Evolutionary conservation across 2,329 filamentous ascomycete species (phyloP).

Genomic region (Malbranchea zuffiana): DNA sequence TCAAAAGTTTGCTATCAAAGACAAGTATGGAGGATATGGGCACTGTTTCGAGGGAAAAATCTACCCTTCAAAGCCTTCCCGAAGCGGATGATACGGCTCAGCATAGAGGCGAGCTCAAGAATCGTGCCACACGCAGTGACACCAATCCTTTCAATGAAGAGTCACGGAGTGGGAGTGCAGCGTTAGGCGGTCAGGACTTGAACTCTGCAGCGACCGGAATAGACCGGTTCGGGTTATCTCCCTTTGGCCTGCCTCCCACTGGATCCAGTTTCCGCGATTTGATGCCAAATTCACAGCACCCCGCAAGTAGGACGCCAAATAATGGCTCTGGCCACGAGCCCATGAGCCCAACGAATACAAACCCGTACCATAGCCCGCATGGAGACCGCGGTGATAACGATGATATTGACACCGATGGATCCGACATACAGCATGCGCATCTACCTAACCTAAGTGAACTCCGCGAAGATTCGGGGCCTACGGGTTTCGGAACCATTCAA

Average conservation of each 20-base stretch:
- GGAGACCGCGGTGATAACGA: conserved; percentile 57
- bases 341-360: conserved; percentile 86
- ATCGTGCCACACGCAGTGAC: conserved; percentile 38
- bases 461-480: conserved; percentile 38
- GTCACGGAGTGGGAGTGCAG: conserved; percentile 50
- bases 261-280: conserved; percentile 48
- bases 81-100: conserved; percentile 41
- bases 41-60: conserved; percentile 45
- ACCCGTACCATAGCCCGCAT: conserved; percentile 86
- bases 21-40: conserved; percentile 57
- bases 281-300: conserved; percentile 47
- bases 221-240: conserved; percentile 48
- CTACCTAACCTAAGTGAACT: conserved; percentile 45
- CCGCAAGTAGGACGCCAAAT: conserved; percentile 45
- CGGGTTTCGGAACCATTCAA: conserved; percentile 45
- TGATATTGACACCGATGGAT: conserved; percentile 47
- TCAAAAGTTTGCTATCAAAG: conserved; percentile 76
- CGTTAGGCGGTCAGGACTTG: conserved; percentile 64
- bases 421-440: conserved; percentile 42
- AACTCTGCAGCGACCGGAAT: conserved; percentile 39
- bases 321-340: conserved; percentile 50
- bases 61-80: conserved; percentile 43
- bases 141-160: conserved; percentile 40
- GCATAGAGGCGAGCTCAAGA: conserved; percentile 42
- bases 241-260: conserved; percentile 51